Evolutionary conservation across 2,329 filamentous ascomycete species (phyloP).

Genomic region (Neoascochyta sp.): DNA sequence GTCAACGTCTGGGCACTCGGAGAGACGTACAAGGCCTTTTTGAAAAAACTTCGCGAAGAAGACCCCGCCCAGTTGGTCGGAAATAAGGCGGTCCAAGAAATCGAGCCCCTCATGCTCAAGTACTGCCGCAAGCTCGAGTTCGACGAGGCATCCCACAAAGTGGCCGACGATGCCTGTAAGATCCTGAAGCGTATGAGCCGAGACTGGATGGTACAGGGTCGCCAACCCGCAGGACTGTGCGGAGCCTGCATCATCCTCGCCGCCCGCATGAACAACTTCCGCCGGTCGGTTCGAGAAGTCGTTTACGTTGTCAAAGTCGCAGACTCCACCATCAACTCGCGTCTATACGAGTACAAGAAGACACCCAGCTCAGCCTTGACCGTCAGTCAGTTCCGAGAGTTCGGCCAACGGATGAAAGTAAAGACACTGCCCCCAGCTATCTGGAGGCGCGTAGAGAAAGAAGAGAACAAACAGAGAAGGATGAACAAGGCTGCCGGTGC

Average conservation of each 20-base stretch:
- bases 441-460: constrained; percentile 59
- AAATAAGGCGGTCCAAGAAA: constrained; percentile 61
- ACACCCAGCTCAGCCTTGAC: constrained; percentile 82
- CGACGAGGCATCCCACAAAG: constrained; percentile 71
- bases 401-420: constrained; percentile 65
- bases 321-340: constrained; percentile 86
- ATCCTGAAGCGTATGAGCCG: constrained; percentile 90
- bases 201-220: constrained; percentile 96
- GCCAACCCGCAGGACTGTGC: constrained; percentile 88
- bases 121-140: constrained; percentile 94
- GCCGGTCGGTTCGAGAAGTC: constrained; percentile 85
- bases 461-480: constrained; percentile 35
- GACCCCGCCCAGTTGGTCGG: constrained; percentile 42
- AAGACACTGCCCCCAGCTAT: constrained; percentile 69
- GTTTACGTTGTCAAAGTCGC: constrained; percentile 99
- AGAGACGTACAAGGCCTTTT: constrained; percentile 79
- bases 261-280: constrained; percentile 97
- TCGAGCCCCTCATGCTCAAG: constrained; percentile 85
- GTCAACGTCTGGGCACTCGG: constrained; percentile 92
- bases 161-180: constrained; percentile 81
- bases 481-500: constrained; percentile 10
- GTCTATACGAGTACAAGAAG: constrained; percentile 84
- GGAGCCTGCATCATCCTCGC: constrained; percentile 92
- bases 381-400: constrained; percentile 76
- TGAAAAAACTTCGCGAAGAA: constrained; percentile 63